Evolutionary conservation across 169 alveolate species (phyloP), one percentile per base, ranked within the genome.

Genomic region (Cryptosporidium parvum): DNA sequence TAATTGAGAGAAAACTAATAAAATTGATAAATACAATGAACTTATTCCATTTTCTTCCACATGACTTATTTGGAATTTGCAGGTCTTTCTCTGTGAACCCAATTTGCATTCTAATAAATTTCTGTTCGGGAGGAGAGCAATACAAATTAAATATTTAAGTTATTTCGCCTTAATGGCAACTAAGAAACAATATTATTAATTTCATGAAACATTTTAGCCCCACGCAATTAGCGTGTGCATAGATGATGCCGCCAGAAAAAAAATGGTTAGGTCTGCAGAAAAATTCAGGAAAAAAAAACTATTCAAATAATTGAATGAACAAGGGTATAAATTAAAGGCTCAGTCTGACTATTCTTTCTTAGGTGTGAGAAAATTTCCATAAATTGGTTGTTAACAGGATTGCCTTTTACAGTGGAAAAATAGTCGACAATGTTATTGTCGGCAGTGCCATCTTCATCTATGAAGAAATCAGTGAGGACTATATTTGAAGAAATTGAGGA

Each of bases 321-420:
- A 31, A 73, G 48, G 31, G 86, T 73, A 73, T 73, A 73, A 48
- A 73, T 58, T 39, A 73, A 73, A 51, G 86, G 86, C 12, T 73
- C 52, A n/a, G 33, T 35, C 58, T 53, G 29, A 35, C 21, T 5
- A 31, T 72, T 37, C 7, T 4, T 31, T 39, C 56, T 39, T 33
- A 37, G 12, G 7, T 21, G 44, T 16, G 10, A 37, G 29, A 73
- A 8, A 8, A 26, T 26, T 14, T 73, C 59, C 29, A 73, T 73
- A 56, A 73, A 58, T 21, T 53, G 14, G 58, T 29, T 42, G 14
- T 58, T 59, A 29, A 35, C 56, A 9, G 21, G 62, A 12, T 21
- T 39, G 10, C 70, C 86, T 35, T 58, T 59, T 10, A 73, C 71
- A 21, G 33, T 14, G 3, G 56, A 59, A 23, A 73, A 18, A 33